Conservation (phyloP, 2,329 filamentous ascomycete species). For the Claviceps maximensis region DNA sequence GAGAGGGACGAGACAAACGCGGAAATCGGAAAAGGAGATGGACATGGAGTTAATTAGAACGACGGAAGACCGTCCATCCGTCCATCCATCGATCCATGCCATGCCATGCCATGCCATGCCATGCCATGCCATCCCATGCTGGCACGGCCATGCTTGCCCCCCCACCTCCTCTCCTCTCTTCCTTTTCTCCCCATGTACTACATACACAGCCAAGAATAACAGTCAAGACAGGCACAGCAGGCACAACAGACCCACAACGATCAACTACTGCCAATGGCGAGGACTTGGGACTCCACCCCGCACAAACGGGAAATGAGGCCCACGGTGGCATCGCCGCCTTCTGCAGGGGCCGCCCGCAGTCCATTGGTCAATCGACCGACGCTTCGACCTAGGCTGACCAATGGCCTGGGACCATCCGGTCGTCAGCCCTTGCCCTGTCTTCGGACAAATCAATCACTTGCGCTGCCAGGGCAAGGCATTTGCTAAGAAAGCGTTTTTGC, state of each 20-base stretch:
- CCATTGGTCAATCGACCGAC: constrained; percentile 4
- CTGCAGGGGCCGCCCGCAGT: constrained; percentile 3
- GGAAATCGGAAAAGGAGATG: constrained; percentile 2
- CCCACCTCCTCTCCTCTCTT: too few relatives aligned
- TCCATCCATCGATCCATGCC: too few relatives aligned
- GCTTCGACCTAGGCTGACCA: not conserved
- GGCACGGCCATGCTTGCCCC: too few relatives aligned
- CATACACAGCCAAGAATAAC: not conserved
- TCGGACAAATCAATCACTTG: not conserved
- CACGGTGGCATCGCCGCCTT: constrained; percentile 1
- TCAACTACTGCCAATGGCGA: not conserved
- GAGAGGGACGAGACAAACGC: not conserved
- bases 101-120: not conserved
- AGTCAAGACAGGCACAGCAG: not conserved
- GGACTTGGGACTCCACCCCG: not conserved
- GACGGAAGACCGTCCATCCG: not conserved
- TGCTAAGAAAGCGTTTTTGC: too few relatives aligned
- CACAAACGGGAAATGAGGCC: constrained; percentile 7
- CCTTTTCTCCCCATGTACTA: too few relatives aligned
- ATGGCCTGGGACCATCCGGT: not conserved
- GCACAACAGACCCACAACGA: not conserved
- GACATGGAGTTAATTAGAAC: not conserved
- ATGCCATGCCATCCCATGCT: not conserved
- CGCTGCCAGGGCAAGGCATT: not conserved
- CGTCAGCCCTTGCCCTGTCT: not conserved